Base-by-base conservation (phyloP, 2,329 filamentous ascomycete genomes). In the Didymella glomerata region DNA sequence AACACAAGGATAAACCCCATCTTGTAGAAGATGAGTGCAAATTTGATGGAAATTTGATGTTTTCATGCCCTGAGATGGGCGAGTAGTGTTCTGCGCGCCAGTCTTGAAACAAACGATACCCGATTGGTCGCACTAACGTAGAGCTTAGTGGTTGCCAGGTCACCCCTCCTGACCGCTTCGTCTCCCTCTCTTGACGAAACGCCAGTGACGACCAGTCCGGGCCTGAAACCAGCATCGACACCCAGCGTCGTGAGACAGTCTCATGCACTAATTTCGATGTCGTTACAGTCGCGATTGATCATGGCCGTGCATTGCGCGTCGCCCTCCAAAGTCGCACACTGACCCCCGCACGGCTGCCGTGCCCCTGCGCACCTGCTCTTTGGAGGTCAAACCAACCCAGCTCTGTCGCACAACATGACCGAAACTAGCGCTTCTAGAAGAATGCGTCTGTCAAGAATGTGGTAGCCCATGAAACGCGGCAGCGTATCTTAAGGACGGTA, bases 241-340 rank as follows among this genome's bases (percentile, higher is more conserved):
- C 27, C 11, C 44, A 45, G 40, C 56, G 45, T 46, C 45, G 46
- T 58, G 50, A 58, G 49, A 27, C 40, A 41, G 56, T 58, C 34
- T 58, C 46, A 58, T 58, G 56, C 56, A 32, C 16, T 11, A 46
- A 41, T 54, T 48, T 54, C 56, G 38, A 48, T 28, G 56, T 41
- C 30, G 45, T 45, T 38, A 36, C 49, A 49, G 49, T 58, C 42
- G 55, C 49, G 38, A 28, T 52, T 38, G 41, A 48, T 38, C 55
- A 36, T 52, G 49, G 28, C 44, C 18, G 49, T 46, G 45, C 25
- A 42, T 58, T 58, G 55, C 56, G 56, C 24, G 40, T 53, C 50
- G 25, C 40, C 5, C 22, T 20, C 41, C 28, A 18, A 36, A 38
- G 18, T 38, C 36, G 9, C n/a, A 52, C 36, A 48, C 48, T 47